phyloP scores from a whole-genome alignment of 1,139 yeast genomes.

The Saccharomyces hybrid region DNA sequence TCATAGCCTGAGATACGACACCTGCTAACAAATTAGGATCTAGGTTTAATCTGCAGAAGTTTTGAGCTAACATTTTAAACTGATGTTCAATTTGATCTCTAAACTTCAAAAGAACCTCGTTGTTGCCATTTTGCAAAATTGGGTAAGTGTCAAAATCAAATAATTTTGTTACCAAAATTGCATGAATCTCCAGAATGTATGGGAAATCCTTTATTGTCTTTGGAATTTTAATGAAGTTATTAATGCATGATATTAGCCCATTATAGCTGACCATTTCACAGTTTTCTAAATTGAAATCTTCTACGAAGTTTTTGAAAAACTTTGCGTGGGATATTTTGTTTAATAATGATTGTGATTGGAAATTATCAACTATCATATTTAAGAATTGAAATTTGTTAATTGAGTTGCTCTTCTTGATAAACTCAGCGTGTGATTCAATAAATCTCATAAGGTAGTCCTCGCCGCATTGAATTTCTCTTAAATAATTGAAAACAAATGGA shows the following conservation, averaged over 20 bases:
- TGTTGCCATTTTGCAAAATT: conserved; percentile 36
- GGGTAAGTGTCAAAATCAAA: conserved; percentile 48
- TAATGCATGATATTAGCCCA: conserved; percentile 24
- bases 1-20: conserved; percentile 27
- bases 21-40: conserved; percentile 21
- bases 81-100: conserved; percentile 24
- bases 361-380: conserved; percentile 20
- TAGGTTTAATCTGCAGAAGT: conserved; percentile 21
- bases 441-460: conserved; percentile 31
- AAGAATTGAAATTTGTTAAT: conserved; percentile 26
- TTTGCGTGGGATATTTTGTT: conserved; percentile 21
- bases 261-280: conserved; percentile 15
- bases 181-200: conserved; percentile 29
- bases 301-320: conserved; percentile 26
- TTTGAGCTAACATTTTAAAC: conserved; percentile 18
- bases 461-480: conserved; percentile 25
- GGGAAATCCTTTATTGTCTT: conserved; percentile 23
- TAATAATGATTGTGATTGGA: conserved; percentile 20
- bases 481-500: conserved; percentile 29
- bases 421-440: conserved; percentile 30
- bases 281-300: conserved; percentile 18
- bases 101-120: conserved; percentile 32
- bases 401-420: conserved; percentile 4
- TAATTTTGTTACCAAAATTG: conserved; percentile 42
- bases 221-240: conserved; percentile 26